These are phyloP conservation scores for Aspergillus conjunctus DNA, from an alignment of 495 filamentous ascomycete genomes.

Conservation along the genomic window DNA sequence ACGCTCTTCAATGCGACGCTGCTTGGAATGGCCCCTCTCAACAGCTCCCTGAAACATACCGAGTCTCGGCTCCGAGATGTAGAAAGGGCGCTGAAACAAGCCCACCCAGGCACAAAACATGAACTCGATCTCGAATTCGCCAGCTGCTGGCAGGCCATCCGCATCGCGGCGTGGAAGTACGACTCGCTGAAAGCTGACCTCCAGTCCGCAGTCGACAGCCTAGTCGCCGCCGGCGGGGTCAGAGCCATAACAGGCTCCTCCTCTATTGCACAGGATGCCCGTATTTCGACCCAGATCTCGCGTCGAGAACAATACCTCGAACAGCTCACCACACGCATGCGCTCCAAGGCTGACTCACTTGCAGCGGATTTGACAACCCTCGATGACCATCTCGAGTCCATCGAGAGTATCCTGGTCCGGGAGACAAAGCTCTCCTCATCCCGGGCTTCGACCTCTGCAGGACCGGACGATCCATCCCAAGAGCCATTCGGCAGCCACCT, in stretches of 20 bases:
- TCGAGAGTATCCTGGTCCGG: slow-evolving; percentile 36
- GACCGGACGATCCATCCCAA: neutral
- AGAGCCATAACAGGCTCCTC: slow-evolving; percentile 11
- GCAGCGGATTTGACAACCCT: slow-evolving; percentile 38
- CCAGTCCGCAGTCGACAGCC: slow-evolving; percentile 43
- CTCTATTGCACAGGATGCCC: slow-evolving; percentile 32
- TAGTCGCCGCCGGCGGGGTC: slow-evolving; percentile 33
- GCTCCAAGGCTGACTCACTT: slow-evolving; percentile 41
- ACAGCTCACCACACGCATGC: slow-evolving; percentile 39
- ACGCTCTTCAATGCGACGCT: slow-evolving; percentile 38
- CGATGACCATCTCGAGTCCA: slow-evolving; percentile 48
- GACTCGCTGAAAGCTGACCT: slow-evolving; percentile 46
- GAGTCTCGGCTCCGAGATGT: slow-evolving; percentile 38
- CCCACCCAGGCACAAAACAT: slow-evolving; percentile 38
- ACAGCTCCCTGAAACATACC: slow-evolving; percentile 38
- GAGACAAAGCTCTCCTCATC: slow-evolving; percentile 21
- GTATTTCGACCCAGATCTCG: slow-evolving; percentile 37
- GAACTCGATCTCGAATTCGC: slow-evolving; percentile 48
- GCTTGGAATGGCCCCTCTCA: slow-evolving; percentile 34
- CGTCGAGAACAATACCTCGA: slow-evolving; percentile 45
- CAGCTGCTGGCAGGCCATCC: slow-evolving; percentile 40
- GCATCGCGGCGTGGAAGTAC: slow-evolving; percentile 40
- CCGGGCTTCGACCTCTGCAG: neutral
- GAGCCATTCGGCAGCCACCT: slow-evolving; percentile 7
- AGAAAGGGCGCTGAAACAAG: slow-evolving; percentile 33